phyloP scores from a whole-genome alignment of 2,329 filamentous ascomycete genomes.

The Paraphaeosphaeria sporulosa region DNA sequence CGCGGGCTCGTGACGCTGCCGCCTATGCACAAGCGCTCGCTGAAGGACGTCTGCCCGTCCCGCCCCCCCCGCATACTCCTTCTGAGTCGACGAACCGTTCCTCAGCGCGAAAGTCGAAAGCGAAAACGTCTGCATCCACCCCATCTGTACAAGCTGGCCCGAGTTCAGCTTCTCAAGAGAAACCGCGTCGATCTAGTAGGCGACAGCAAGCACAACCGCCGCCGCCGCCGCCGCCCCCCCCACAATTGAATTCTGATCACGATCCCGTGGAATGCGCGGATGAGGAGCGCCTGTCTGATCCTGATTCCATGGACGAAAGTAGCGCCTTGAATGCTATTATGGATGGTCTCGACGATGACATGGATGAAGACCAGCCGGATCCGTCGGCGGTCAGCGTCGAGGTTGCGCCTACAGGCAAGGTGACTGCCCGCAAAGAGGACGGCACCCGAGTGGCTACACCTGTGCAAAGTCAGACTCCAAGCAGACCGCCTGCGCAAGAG shows the following conservation, averaged over 20 bases:
- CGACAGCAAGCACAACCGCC: slow-evolving; percentile 59
- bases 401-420: slow-evolving; percentile 82
- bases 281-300: slow-evolving; percentile 81
- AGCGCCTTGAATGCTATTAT: slow-evolving; percentile 81
- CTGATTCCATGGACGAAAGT: slow-evolving; percentile 72
- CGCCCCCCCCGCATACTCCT: slow-evolving; percentile 47
- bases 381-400: slow-evolving; percentile 92
- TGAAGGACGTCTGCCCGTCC: slow-evolving; percentile 41
- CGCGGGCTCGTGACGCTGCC: slow-evolving; percentile 69
- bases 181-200: slow-evolving; percentile 70
- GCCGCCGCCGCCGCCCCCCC: slow-evolving; percentile 60
- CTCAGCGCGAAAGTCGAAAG: slow-evolving; percentile 39
- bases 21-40: slow-evolving; percentile 78
- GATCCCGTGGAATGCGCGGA: slow-evolving; percentile 90
- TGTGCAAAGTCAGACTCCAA: slow-evolving; percentile 61
- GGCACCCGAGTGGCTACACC: slow-evolving; percentile 87
- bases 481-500: slow-evolving; percentile 41
- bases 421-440: slow-evolving; percentile 91
- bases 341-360: slow-evolving; percentile 87
- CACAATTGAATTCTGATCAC: slow-evolving; percentile 34
- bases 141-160: slow-evolving; percentile 56
- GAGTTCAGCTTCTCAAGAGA: slow-evolving; percentile 62
- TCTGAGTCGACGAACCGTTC: slow-evolving; percentile 40
- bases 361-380: slow-evolving; percentile 76
- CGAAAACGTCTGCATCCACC: slow-evolving; percentile 44